Conservation (phyloP, 805 yeast species). For the Candida adriatica region DNA sequence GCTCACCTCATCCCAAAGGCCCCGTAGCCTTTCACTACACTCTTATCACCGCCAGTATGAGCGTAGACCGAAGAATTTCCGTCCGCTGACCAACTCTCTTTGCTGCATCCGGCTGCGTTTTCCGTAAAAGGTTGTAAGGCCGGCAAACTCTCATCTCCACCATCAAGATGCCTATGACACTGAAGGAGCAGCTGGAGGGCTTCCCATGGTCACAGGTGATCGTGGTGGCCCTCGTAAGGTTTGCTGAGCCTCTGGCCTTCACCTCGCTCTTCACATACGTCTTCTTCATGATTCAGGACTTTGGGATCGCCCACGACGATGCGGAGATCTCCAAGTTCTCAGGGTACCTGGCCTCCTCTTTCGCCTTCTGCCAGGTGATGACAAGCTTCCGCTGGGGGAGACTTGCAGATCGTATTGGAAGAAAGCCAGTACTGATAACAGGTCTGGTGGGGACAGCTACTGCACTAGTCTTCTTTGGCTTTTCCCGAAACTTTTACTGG, state of each 20-base stretch:
- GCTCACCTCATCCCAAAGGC: no score
- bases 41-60: no score
- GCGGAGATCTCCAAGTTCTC: constrained; percentile 15
- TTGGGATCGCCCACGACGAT: constrained; percentile 13
- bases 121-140: no score
- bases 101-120: no score
- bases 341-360: constrained; percentile 13
- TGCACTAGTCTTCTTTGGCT: constrained; percentile 13
- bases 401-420: constrained; percentile 12
- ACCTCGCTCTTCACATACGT: constrained; percentile 16
- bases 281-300: constrained; percentile 16
- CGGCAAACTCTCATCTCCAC: no score
- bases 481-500: constrained; percentile 13
- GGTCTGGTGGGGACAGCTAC: constrained; percentile 11
- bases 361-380: constrained; percentile 13
- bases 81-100: no score
- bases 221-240: constrained; percentile 13
- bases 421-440: constrained; percentile 14
- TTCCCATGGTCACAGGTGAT: constrained; percentile 15
- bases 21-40: no score
- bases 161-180: constrained; percentile 2
- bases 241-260: constrained; percentile 19
- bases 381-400: constrained; percentile 16
- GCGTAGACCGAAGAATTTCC: no score
- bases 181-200: constrained; percentile 13